Evolutionary conservation across 352 stramenopile genomes (phyloP), one percentile per base, ranked within the genome.

Genomic region (Aphanomyces invadans): DNA sequence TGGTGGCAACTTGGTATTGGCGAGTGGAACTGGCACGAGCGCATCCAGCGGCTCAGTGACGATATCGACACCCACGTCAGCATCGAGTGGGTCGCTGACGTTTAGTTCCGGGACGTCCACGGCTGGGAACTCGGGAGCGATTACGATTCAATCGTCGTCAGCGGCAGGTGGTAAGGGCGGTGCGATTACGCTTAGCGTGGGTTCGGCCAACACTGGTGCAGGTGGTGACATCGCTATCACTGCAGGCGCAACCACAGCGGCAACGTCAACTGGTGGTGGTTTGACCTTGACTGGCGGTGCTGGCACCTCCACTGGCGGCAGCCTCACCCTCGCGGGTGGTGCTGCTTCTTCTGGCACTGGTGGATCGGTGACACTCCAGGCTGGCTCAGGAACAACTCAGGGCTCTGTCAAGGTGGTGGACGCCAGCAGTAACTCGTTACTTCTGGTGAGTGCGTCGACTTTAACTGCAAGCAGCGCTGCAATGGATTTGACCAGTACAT

Each of bases 1-100:
- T 10, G 79, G 79, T 57, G 79, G 79, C 26, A 57, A 64, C 3
- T 65, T 88, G 49, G 38, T 65, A 12, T 72, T 88, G 10, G 74
- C 71, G 31, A 86, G 72, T 52, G 79, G 79, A n/a, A 62, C 57
- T 23, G 77, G 74, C 55, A 62, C 65, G 32, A 21, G n/a, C 36
- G 67, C 39, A 28, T 45, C 57, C 12, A 76, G 73, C 31, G 68
- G 74, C 36, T 54, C 28, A 19, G 62, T 81, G 1, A 65, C 70
- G 21, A 45, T 76, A 10, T 39, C 53, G 4, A 74, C 70, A 42
- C 67, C 56, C 38, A 60, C 62, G 4, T 70, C 70, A 12, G 73
- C 36, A 59, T 45, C 70, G 7, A 86, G 77, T 59, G 80, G 80
- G 10, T 51, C 45, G 21, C 60, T 86, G 33, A 69, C 65, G 0